These are phyloP conservation scores for Crithidia fasciculata DNA, from an alignment of 208 protist species.

Conservation along the genomic window DNA sequence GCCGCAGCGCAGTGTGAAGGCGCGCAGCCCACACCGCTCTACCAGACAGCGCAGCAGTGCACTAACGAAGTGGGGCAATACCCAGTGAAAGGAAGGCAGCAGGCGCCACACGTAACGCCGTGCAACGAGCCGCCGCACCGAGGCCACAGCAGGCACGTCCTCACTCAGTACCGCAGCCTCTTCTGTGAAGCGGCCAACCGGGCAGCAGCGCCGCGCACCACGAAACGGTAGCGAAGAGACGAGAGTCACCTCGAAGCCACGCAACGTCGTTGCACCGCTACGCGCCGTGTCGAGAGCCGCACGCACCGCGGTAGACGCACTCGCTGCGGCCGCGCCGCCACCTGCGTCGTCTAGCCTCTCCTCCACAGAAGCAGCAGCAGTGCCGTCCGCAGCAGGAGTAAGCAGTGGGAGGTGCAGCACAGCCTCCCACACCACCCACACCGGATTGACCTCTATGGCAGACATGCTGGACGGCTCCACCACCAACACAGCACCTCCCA, in stretches of 20 bases:
- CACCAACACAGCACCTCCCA: conserved; percentile 57
- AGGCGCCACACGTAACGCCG: conserved; percentile 40
- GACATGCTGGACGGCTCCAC: conserved; percentile 40
- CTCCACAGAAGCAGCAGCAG: too few relatives aligned
- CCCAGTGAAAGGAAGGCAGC: conserved; percentile 15
- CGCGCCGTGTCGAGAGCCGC: neutral
- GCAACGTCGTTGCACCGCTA: neutral
- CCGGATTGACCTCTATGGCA: conserved; percentile 46
- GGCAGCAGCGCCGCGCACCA: conserved; percentile 29
- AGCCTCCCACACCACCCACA: conserved; percentile 58
- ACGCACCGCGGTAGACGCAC: neutral
- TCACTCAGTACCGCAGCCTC: conserved; percentile 21
- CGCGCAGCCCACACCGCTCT: conserved; percentile 20
- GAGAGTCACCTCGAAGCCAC: conserved; percentile 38
- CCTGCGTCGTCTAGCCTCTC: neutral
- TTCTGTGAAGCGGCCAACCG: conserved; percentile 36
- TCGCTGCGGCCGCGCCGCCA: neutral
- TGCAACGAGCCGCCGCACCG: conserved; percentile 12
- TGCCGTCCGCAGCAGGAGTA: neutral
- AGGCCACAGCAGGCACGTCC: conserved; percentile 8
- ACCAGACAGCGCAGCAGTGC: conserved; percentile 47
- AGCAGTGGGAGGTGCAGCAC: conserved; percentile 57
- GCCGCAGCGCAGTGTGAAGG: conserved; percentile 40
- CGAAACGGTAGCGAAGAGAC: conserved; percentile 54
- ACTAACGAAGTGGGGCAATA: conserved; percentile 49